Base-by-base conservation (phyloP, 139 green algal genomes). In the Micractinium sp. region DNA sequence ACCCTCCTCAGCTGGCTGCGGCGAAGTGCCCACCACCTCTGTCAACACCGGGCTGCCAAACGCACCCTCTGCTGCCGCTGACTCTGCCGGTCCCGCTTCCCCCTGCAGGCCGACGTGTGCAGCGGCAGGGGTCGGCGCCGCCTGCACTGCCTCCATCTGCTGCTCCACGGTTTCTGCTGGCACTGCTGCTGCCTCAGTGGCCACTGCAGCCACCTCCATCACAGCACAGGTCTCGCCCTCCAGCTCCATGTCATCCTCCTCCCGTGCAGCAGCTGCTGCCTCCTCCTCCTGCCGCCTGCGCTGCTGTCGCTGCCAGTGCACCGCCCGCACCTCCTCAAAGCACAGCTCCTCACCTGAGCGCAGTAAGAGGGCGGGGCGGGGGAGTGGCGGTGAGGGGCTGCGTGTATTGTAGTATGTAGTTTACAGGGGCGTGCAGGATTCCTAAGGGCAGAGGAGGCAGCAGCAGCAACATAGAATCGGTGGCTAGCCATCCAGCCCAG, bases 291-390 rank as follows among this genome's bases (percentile, higher is more conserved):
- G 20, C 29, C 53, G 22, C 33, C 15, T 4, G 18, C n/a, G 53
- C 69, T 77, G 53, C 53, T 41, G 80, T 18, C 61, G 38, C 61
- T 78, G 41, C 93, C 93, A 96, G 1, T 38, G 74, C 14, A 75
- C 74, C 18, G 93, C 94, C 4, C 95, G 85, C 15, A 92, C 71
- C 89, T 98, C 96, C 88, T 98, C 96, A 92, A 96, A 98, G 82
- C 91, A 94, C 67, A 93, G 36, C 85, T 98, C 96, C 56, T 93
- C 88, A 0, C 93, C 93, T 86, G 91, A 78, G n/a, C 47, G 67
- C n/a, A 41, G 53, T 56, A 19, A 56, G 80, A 60, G 76, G 76
- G 76, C 31, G 23, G 23, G 23, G 76, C 47, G 19, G 60, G 61
- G 38, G 73, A 67, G 83, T 29, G 38, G 66, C 78, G 31, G 41